Conservation (phyloP, 2,329 filamentous ascomycete species). For the Ilyonectria mors-panacis region DNA sequence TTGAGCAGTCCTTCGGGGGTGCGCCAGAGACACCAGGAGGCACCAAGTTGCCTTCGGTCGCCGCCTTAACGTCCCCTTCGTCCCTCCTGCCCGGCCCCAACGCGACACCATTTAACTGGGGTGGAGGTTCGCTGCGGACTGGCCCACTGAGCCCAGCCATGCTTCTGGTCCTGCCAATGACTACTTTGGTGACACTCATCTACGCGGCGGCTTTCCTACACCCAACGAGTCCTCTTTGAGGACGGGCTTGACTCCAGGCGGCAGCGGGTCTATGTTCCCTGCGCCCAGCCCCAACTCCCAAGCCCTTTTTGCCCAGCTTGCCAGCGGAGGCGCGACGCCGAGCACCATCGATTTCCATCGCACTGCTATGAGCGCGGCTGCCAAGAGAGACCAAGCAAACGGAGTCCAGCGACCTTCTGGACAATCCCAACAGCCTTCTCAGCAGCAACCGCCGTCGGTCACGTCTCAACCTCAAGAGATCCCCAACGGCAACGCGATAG, state of each 20-base stretch:
- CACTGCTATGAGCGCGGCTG: slow-evolving; percentile 86
- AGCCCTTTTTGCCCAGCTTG: slow-evolving; percentile 83
- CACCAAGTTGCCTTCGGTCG: slow-evolving; percentile 89
- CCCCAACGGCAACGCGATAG: slow-evolving; percentile 55
- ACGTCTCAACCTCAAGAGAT: slow-evolving; percentile 71
- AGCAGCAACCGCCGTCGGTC: slow-evolving; percentile 52
- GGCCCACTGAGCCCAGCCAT: slow-evolving; percentile 97
- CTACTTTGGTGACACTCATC: slow-evolving; percentile 87
- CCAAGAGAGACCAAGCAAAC: slow-evolving; percentile 69
- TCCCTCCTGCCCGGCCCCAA: slow-evolving; percentile 82
- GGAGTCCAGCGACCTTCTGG: slow-evolving; percentile 46
- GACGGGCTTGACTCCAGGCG: slow-evolving; percentile 92
- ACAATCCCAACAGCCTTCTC: slow-evolving; percentile 58
- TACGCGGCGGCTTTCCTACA: slow-evolving; percentile 90
- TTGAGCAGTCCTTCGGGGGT: slow-evolving; percentile 91
- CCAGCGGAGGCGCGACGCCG: slow-evolving; percentile 88
- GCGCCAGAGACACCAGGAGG: slow-evolving; percentile 85
- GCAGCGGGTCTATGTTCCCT: slow-evolving; percentile 97
- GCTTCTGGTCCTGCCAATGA: slow-evolving; percentile 90
- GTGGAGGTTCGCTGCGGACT: slow-evolving; percentile 85
- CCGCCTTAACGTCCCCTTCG: slow-evolving; percentile 90
- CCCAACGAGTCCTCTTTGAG: slow-evolving; percentile 96
- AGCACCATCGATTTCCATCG: slow-evolving; percentile 95
- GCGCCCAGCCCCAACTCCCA: slow-evolving; percentile 90
- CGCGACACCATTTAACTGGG: slow-evolving; percentile 84